These are phyloP conservation scores for Coemansia sp. DNA, from an alignment of 192 early-diverging fungal species.

Conservation along the genomic window DNA sequence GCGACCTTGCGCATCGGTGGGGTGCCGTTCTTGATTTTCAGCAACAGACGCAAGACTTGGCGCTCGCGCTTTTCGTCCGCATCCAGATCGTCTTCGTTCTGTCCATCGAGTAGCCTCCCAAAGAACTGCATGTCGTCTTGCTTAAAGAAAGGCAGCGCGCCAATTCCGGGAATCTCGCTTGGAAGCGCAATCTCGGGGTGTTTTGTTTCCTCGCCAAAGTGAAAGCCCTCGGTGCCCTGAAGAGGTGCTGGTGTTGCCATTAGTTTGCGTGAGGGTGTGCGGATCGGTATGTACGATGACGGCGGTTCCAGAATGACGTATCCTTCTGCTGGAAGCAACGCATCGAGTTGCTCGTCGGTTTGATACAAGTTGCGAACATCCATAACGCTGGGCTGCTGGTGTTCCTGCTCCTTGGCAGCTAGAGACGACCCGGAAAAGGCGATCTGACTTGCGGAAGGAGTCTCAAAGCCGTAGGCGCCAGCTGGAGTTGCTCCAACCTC, in stretches of 20 bases:
- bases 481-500: conserved; percentile 20
- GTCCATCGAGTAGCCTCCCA: conserved; percentile 82
- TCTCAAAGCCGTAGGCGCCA: conserved; percentile 63
- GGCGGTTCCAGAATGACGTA: conserved; percentile 93
- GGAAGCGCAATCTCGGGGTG: conserved; percentile 69
- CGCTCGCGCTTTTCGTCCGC: conserved; percentile 91
- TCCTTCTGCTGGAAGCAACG: conserved; percentile 86
- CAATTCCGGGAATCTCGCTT: conserved; percentile 85
- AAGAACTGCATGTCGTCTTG: conserved; percentile 98
- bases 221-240: conserved; percentile 67
- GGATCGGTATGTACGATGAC: conserved; percentile 84
- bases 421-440: conserved; percentile 63
- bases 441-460: conserved; percentile 66
- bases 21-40: conserved; percentile 98
- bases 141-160: conserved; percentile 88
- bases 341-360: conserved; percentile 93
- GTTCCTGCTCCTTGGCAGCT: conserved; percentile 70
- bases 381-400: conserved; percentile 68
- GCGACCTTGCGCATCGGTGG: conserved; percentile 92
- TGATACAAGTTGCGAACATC: conserved; percentile 84
- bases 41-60: conserved; percentile 91
- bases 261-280: conserved; percentile 93
- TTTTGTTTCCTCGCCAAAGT: conserved; percentile 79
- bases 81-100: conserved; percentile 78
- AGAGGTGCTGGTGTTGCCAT: conserved; percentile 91